These are phyloP conservation scores for Adansonia gregorii DNA, from an alignment of 441 rosid species.

Conservation along the genomic window DNA sequence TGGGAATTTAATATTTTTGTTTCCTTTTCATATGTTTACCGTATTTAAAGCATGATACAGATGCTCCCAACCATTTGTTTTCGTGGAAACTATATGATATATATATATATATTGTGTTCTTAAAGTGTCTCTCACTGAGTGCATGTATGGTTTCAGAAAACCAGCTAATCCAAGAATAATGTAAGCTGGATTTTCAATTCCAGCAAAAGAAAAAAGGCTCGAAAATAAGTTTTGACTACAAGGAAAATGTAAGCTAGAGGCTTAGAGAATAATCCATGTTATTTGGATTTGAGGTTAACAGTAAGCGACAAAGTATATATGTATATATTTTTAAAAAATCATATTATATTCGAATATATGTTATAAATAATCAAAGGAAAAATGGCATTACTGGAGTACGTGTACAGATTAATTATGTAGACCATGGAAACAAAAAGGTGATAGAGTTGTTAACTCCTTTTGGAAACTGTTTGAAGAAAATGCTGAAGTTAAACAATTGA, in stretches of 20 bases:
- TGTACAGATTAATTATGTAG: neutral
- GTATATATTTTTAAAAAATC: no score
- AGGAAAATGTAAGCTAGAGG: neutral
- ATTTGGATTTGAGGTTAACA: no score
- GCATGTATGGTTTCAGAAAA: slow-evolving; percentile 10
- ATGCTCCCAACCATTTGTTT: slow-evolving; percentile 3
- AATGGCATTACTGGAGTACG: no score
- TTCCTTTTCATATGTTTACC: neutral
- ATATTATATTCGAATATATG: no score
- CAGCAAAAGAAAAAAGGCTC: no score
- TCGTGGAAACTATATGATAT: neutral
- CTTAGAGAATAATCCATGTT: neutral
- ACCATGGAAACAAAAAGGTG: slow-evolving; percentile 1
- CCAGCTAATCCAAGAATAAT: neutral
- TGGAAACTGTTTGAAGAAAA: neutral
- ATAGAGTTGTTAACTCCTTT: slow-evolving; percentile 11
- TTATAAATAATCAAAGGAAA: no score
- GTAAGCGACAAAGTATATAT: no score
- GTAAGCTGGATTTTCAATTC: neutral
- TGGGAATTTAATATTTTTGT: slow-evolving; percentile 24
- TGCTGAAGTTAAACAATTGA: neutral
- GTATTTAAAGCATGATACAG: neutral
- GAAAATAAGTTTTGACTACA: no score
- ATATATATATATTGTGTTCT: no score
- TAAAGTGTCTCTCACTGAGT: neutral